Conservation (phyloP, 2,329 filamentous ascomycete species). For the Paramyrothecium roridum region DNA sequence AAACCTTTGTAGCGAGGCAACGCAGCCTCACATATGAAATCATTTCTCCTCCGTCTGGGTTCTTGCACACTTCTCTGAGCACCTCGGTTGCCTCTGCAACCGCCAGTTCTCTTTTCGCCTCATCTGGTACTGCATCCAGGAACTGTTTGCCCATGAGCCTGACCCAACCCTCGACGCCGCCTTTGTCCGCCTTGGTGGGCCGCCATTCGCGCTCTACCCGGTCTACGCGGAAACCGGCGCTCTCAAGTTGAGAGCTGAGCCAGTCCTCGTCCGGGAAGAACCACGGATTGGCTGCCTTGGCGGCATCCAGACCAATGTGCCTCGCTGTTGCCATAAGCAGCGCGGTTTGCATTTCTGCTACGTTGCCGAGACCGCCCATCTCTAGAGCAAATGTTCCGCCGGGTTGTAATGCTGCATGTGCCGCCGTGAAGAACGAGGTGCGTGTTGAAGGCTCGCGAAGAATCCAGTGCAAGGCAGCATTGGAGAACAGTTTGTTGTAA, state of each 20-base stretch:
- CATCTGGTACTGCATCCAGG: constrained; percentile 48
- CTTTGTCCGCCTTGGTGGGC: constrained; percentile 55
- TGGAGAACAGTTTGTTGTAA: constrained; percentile 61
- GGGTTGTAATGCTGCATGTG: constrained; percentile 48
- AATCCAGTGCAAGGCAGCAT: constrained; percentile 67
- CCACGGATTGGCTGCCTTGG: constrained; percentile 58
- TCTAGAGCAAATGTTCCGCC: constrained; percentile 63
- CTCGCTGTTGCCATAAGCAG: constrained; percentile 51
- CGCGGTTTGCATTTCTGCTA: constrained; percentile 58
- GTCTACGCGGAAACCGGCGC: constrained; percentile 47
- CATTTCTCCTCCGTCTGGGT: constrained; percentile 53
- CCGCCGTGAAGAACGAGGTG: constrained; percentile 48
- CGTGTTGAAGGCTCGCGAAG: constrained; percentile 43
- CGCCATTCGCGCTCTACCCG: constrained; percentile 61
- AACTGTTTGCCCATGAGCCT: constrained; percentile 59
- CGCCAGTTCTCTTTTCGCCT: constrained; percentile 45
- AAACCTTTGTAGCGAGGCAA: constrained; percentile 39
- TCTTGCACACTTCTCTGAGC: constrained; percentile 51
- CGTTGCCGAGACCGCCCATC: constrained; percentile 69
- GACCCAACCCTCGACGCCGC: constrained; percentile 65
- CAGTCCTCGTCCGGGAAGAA: constrained; percentile 67
- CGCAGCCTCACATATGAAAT: constrained; percentile 54
- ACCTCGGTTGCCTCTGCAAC: constrained; percentile 53
- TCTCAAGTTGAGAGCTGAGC: constrained; percentile 43
- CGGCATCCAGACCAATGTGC: constrained; percentile 46